phyloP scores from a whole-genome alignment of 2,329 filamentous ascomycete genomes.

The Colletotrichum echinochloae region DNA sequence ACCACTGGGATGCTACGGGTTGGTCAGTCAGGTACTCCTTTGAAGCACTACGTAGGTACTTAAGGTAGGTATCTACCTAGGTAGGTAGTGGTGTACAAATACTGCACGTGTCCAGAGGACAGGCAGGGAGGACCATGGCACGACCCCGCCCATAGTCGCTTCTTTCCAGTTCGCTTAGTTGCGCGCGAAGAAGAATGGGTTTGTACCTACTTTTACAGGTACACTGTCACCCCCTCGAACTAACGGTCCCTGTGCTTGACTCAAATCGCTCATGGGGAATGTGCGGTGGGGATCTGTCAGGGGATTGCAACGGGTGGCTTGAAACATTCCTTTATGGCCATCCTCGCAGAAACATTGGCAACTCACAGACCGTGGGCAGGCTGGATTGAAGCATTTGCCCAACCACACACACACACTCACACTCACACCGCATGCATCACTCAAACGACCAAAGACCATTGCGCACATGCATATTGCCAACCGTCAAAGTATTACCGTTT shows the following conservation, averaged over 20 bases:
- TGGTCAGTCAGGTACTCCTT: too few species aligned
- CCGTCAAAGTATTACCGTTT: not conserved
- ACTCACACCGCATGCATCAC: conserved; percentile 9
- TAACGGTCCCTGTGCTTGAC: conserved; percentile 23
- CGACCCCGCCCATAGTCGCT: too few species aligned
- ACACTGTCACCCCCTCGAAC: conserved; percentile 26
- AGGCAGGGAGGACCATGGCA: not conserved
- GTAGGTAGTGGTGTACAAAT: not conserved
- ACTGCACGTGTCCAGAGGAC: not conserved
- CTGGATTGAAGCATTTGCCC: conserved; percentile 39
- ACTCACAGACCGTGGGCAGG: not conserved
- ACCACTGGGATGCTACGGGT: not conserved
- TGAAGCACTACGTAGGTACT: too few species aligned
- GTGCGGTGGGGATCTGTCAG: not conserved
- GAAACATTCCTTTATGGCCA: conserved; percentile 16
- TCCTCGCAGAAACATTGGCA: conserved; percentile 9
- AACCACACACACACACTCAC: conserved; percentile 24
- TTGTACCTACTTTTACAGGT: too few species aligned
- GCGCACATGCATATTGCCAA: conserved; percentile 15
- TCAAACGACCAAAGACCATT: conserved; percentile 8
- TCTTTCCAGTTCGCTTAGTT: not conserved
- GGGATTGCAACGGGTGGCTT: conserved; percentile 8
- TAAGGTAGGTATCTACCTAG: too few species aligned
- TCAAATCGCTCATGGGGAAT: not conserved
- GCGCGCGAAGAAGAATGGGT: too few species aligned